phyloP scores from a whole-genome alignment of 139 green algal species.

The Penium margaritaceum region DNA sequence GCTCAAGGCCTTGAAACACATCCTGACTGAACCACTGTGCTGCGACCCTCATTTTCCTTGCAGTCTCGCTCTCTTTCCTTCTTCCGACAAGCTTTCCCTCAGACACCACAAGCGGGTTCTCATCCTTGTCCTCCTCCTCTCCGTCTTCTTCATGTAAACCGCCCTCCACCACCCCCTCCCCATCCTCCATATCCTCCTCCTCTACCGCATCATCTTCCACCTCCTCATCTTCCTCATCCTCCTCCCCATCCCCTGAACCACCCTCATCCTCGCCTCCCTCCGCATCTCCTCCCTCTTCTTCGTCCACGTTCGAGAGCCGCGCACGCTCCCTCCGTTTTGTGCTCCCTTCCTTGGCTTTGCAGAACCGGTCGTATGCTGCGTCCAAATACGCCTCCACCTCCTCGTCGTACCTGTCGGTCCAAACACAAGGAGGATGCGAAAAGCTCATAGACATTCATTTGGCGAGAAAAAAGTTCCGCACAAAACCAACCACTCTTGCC shows the following conservation, averaged over 20 bases:
- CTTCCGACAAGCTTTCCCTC: background rate
- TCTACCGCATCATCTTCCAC: background rate
- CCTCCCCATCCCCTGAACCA: too few relatives aligned
- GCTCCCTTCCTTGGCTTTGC: constrained; percentile 47
- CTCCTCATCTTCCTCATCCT: constrained; percentile 25
- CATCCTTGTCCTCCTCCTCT: constrained; percentile 36
- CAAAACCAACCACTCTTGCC: too few relatives aligned
- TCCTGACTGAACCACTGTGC: constrained; percentile 52
- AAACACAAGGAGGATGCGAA: background rate
- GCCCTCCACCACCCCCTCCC: constrained; percentile 9
- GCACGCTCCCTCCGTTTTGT: constrained; percentile 16
- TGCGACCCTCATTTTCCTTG: background rate
- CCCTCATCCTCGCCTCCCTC: background rate
- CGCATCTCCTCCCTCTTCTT: constrained; percentile 17
- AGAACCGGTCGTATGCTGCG: constrained; percentile 72
- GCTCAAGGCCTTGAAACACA: constrained; percentile 41
- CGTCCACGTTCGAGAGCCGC: constrained; percentile 26
- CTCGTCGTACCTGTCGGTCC: background rate
- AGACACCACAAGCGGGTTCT: constrained; percentile 48
- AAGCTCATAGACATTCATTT: too few relatives aligned
- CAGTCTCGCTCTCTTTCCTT: background rate
- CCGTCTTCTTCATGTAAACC: background rate
- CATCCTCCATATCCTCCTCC: constrained; percentile 38
- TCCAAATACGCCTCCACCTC: constrained; percentile 77
- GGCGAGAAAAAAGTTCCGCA: too few relatives aligned